phyloP scores from a whole-genome alignment of 1,284 basidiomycete species.

The Ustilago cynodontis region DNA sequence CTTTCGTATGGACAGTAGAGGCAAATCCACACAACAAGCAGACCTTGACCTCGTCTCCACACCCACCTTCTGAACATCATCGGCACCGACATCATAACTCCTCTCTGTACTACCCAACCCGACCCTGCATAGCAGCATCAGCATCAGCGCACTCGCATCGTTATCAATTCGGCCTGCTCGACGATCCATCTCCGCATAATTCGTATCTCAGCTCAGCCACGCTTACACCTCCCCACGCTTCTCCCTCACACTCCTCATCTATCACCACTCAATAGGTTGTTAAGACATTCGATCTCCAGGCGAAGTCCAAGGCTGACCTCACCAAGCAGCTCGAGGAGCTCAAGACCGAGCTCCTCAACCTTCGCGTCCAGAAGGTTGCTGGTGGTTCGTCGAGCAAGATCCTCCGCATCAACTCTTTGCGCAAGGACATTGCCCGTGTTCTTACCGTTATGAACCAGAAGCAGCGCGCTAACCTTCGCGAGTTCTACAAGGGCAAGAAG shows the following conservation, averaged over 20 bases:
- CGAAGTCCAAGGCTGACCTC: slow-evolving; percentile 99
- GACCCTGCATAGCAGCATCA: background rate
- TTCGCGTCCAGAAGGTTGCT: slow-evolving; percentile 98
- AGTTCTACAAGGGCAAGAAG: slow-evolving; percentile 98
- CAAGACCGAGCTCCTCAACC: slow-evolving; percentile 88
- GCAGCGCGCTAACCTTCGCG: slow-evolving; percentile 93
- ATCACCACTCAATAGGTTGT: slow-evolving; percentile 72
- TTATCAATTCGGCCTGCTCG: slow-evolving; percentile 6
- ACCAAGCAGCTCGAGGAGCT: slow-evolving; percentile 93
- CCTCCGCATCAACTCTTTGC: slow-evolving; percentile 84
- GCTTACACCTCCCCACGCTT: background rate
- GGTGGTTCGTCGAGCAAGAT: slow-evolving; percentile 96
- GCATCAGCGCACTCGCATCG: slow-evolving; percentile 1
- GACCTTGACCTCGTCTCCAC: background rate
- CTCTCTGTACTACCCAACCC: background rate
- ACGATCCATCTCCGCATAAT: background rate
- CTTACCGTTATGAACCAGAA: slow-evolving; percentile 99
- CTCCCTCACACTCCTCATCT: background rate
- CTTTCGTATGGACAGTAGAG: background rate
- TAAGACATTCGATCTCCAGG: slow-evolving; percentile 97
- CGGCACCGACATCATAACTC: too few species aligned
- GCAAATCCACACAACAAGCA: background rate
- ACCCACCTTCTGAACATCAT: background rate
- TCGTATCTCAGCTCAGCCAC: background rate
- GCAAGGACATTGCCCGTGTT: slow-evolving; percentile 98